Evolutionary conservation across 2,329 filamentous ascomycete genomes (phyloP).

Genomic region (Hypoxylon sp.): DNA sequence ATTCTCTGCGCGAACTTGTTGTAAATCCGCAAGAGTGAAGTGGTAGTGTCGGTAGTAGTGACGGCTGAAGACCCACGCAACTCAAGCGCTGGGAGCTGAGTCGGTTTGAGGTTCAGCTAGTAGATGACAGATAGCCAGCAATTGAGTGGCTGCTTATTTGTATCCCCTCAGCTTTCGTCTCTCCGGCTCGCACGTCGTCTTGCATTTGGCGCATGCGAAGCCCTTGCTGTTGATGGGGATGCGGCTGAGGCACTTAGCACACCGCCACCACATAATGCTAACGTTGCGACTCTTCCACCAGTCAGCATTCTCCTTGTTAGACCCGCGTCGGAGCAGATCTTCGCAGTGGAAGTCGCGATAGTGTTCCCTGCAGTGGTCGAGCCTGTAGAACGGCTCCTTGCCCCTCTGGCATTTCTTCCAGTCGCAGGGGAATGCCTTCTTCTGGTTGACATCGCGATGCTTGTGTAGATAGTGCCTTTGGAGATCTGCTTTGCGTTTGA

Average conservation of each 20-base stretch:
- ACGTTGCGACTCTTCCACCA: conserved; percentile 59
- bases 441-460: conserved; percentile 59
- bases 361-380: conserved; percentile 70
- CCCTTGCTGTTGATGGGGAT: conserved; percentile 57
- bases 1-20: background rate
- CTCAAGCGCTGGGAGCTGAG: conserved; percentile 7
- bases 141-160: conserved; percentile 29
- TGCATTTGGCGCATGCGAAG: conserved; percentile 64
- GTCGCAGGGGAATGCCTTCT: conserved; percentile 64
- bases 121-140: background rate
- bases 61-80: conserved; percentile 5
- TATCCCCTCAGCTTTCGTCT: conserved; percentile 49
- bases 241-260: conserved; percentile 64
- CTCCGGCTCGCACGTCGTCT: conserved; percentile 60
- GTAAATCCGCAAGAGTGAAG: conserved; percentile 1
- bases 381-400: conserved; percentile 63
- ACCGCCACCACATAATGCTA: conserved; percentile 65
- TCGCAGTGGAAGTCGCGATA: conserved; percentile 68
- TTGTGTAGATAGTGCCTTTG: conserved; percentile 65
- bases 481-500: conserved; percentile 67
- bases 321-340: conserved; percentile 53
- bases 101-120: conserved; percentile 12
- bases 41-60: background rate
- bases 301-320: conserved; percentile 49
- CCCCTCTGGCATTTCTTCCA: conserved; percentile 63